Conservation (phyloP, 2,329 filamentous ascomycete species). For the Corinectria fuckeliana region DNA sequence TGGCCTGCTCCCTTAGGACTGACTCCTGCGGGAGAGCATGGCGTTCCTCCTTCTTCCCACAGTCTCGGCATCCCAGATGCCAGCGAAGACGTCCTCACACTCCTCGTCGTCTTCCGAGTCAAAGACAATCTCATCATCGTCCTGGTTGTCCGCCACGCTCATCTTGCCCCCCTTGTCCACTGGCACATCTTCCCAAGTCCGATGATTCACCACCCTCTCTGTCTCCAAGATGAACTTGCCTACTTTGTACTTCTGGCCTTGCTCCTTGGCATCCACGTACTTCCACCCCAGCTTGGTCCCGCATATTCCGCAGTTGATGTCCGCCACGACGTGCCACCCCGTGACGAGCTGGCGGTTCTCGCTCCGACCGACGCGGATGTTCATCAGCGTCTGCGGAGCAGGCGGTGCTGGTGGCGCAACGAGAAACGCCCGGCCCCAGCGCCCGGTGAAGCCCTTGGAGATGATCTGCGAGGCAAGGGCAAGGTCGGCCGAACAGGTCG, state of each 20-base stretch:
- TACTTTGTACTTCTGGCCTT: constrained; percentile 69
- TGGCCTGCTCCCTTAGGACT: constrained; percentile 15
- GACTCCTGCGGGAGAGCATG: constrained; percentile 42
- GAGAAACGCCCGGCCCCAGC: constrained; percentile 68
- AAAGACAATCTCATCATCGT: constrained; percentile 54
- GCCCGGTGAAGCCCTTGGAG: constrained; percentile 70
- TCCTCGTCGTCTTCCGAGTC: constrained; percentile 71
- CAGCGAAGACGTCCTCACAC: constrained; percentile 70
- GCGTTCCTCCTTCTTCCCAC: constrained; percentile 55
- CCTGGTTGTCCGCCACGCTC: constrained; percentile 16
- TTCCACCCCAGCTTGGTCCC: constrained; percentile 69
- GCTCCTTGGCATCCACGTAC: constrained; percentile 68
- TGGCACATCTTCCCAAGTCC: constrained; percentile 55
- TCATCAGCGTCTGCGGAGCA: constrained; percentile 51
- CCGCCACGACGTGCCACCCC: constrained; percentile 68
- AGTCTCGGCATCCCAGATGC: constrained; percentile 63
- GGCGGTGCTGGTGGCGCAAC: constrained; percentile 52
- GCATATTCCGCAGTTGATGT: constrained; percentile 66
- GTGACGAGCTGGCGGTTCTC: constrained; percentile 67
- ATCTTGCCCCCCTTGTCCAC: constrained; percentile 15
- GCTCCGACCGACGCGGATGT: constrained; percentile 60
- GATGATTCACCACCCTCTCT: constrained; percentile 59
- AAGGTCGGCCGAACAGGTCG: constrained; percentile 64
- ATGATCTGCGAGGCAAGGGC: constrained; percentile 67
- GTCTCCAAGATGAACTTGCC: constrained; percentile 73